A percentile compares a stretch with the other conserved stretches of the same genome.
Conservation (phyloP, 805 yeast genomes). For the Candida hungchunana region DNA sequence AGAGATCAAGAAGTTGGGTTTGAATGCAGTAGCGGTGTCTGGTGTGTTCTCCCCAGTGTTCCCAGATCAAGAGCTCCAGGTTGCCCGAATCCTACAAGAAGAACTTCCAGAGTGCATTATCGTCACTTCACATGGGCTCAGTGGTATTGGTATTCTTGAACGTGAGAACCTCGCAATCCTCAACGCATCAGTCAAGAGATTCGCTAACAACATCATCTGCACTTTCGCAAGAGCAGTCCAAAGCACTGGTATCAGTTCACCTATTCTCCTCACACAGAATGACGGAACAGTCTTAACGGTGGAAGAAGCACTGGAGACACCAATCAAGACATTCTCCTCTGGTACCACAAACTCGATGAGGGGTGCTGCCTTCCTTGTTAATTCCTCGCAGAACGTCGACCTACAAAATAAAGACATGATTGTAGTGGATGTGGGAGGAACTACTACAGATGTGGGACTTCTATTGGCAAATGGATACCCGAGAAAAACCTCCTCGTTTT, state of each 20-base stretch:
- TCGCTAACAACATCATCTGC: slow-evolving; percentile 38
- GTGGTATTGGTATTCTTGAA: slow-evolving; percentile 42
- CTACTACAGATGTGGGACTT: slow-evolving; percentile 46
- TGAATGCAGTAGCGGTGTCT: slow-evolving; percentile 36
- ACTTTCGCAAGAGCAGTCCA: slow-evolving; percentile 37
- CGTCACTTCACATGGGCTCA: slow-evolving; percentile 37
- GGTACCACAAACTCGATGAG: slow-evolving; percentile 49
- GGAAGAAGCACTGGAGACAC: slow-evolving; percentile 36
- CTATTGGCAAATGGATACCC: slow-evolving; percentile 44
- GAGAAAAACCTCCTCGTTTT: slow-evolving; percentile 40
- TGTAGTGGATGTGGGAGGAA: slow-evolving; percentile 48
- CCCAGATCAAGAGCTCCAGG: slow-evolving; percentile 35
- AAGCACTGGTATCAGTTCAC: slow-evolving; percentile 34
- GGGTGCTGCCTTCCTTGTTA: slow-evolving; percentile 41
- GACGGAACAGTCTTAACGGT: slow-evolving; percentile 46
- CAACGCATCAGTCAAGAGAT: slow-evolving; percentile 40
- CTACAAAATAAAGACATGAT: slow-evolving; percentile 27
- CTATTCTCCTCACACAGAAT: slow-evolving; percentile 42
- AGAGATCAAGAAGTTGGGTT: slow-evolving; percentile 30
- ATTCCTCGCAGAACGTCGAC: slow-evolving; percentile 4
- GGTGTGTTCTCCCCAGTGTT: slow-evolving; percentile 40
- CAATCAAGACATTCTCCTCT: slow-evolving; percentile 45
- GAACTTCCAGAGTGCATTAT: slow-evolving; percentile 33
- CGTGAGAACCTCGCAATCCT: slow-evolving; percentile 45
- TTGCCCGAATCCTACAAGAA: slow-evolving; percentile 30